Conservation (phyloP, 352 stramenopile species). For the Phytopythium litorale region DNA sequence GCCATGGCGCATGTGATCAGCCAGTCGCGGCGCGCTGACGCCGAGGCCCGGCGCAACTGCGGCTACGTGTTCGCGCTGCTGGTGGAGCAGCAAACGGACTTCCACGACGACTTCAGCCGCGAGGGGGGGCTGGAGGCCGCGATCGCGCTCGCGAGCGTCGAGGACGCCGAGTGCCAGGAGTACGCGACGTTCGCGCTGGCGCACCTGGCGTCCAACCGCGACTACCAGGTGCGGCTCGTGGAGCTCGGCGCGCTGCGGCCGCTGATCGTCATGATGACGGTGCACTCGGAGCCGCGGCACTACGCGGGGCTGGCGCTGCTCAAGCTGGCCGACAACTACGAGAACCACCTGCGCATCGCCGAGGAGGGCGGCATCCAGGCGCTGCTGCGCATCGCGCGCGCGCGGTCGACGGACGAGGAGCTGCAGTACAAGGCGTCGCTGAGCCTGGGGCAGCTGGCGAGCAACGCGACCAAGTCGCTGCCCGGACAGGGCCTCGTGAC, state of each 20-base stretch:
- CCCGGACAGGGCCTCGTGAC: conserved; percentile 53
- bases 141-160: conserved; percentile 89
- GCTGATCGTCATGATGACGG: conserved; percentile 95
- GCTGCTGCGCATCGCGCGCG: conserved; percentile 89
- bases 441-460: conserved; percentile 90
- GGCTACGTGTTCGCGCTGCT: conserved; percentile 92
- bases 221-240: conserved; percentile 92
- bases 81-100: conserved; percentile 90
- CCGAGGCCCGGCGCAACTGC: conserved; percentile 90
- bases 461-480: conserved; percentile 83
- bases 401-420: conserved; percentile 91
- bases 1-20: conserved; percentile 79
- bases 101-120: conserved; percentile 87
- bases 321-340: conserved; percentile 97
- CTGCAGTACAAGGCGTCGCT: conserved; percentile 95
- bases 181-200: conserved; percentile 95
- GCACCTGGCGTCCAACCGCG: conserved; percentile 92
- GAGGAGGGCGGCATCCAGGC: conserved; percentile 95
- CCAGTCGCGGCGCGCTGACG: conserved; percentile 79
- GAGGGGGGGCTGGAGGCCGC: conserved; percentile 87
- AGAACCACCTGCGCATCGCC: conserved; percentile 95
- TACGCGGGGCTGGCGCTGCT: conserved; percentile 96
- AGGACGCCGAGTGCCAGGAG: conserved; percentile 96
- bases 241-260: conserved; percentile 88
- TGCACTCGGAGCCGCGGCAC: conserved; percentile 91